These are phyloP conservation scores for Gyrodon tennesseensis DNA, from an alignment of 1,284 basidiomycete species.

Conservation along the genomic window DNA sequence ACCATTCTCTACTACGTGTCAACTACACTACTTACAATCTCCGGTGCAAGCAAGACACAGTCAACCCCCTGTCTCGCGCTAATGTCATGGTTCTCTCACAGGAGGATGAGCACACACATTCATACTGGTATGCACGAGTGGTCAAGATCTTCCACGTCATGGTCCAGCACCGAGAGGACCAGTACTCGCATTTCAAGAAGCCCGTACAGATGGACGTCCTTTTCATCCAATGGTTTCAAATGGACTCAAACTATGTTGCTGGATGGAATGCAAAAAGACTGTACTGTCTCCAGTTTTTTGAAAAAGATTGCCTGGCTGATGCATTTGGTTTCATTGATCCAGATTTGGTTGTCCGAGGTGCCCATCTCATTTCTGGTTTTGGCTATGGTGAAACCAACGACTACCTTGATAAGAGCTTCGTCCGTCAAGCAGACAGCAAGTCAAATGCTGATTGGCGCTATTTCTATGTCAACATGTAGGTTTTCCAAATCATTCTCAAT, in stretches of 20 bases:
- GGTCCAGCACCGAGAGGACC: constrained; percentile 18
- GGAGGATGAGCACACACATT: constrained; percentile 29
- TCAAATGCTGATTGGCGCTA: too few species aligned
- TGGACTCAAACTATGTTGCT: neutral
- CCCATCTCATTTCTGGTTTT: neutral
- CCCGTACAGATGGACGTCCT: neutral
- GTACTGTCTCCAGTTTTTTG: neutral
- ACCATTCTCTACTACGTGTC: constrained; percentile 22
- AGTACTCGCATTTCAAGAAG: neutral
- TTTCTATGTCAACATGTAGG: too few species aligned
- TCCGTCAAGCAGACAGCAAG: too few species aligned
- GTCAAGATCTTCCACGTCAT: constrained; percentile 29
- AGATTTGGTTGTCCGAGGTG: neutral
- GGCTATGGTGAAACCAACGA: too few species aligned
- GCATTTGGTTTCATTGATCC: neutral
- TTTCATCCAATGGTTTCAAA: neutral
- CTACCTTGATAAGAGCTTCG: too few species aligned
- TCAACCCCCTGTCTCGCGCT: constrained; percentile 30
- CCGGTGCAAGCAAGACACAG: constrained; percentile 32
- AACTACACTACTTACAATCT: constrained; percentile 43
- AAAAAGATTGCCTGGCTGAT: neutral
- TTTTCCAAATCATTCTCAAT: too few species aligned
- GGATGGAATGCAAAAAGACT: neutral
- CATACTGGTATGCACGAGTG: constrained; percentile 43
- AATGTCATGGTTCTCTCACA: constrained; percentile 28